Evolutionary conservation across 495 filamentous ascomycete species (phyloP).

Genomic region (Penicillium canariense): DNA sequence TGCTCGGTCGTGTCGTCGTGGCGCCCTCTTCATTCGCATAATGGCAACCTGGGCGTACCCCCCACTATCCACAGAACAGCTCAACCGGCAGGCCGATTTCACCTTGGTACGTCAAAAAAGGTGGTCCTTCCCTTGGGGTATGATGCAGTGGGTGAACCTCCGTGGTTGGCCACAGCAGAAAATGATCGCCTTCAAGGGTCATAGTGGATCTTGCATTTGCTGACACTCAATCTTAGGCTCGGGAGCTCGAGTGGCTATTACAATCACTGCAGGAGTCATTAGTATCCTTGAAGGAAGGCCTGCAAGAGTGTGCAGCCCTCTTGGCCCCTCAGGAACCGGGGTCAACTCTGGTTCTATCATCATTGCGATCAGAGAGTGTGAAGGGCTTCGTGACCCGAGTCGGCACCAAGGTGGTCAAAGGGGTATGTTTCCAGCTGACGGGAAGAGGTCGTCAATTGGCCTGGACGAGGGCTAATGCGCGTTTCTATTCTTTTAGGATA

Average conservation of each 20-base stretch:
- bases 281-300: slow-evolving; percentile 71
- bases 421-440: slow-evolving; percentile 50
- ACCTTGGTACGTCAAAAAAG: slow-evolving; percentile 55
- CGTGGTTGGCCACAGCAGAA: slow-evolving; percentile 24
- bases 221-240: slow-evolving; percentile 47
- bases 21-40: slow-evolving; percentile 7
- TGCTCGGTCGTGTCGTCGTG: neutral
- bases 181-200: slow-evolving; percentile 12
- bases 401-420: slow-evolving; percentile 73
- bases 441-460: neutral
- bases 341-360: slow-evolving; percentile 83
- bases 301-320: slow-evolving; percentile 83
- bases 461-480: neutral
- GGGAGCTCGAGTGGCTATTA: slow-evolving; percentile 87
- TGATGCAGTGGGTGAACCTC: slow-evolving; percentile 8
- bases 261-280: slow-evolving; percentile 74
- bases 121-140: neutral
- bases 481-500: slow-evolving; percentile 38
- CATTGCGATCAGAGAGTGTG: slow-evolving; percentile 80
- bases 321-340: slow-evolving; percentile 79
- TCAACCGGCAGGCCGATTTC: slow-evolving; percentile 65
- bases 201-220: slow-evolving; percentile 28
- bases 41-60: slow-evolving; percentile 82
- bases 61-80: slow-evolving; percentile 59
- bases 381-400: slow-evolving; percentile 88